phyloP scores from a whole-genome alignment of 2,329 filamentous ascomycete species.

The Septoria linicola region DNA sequence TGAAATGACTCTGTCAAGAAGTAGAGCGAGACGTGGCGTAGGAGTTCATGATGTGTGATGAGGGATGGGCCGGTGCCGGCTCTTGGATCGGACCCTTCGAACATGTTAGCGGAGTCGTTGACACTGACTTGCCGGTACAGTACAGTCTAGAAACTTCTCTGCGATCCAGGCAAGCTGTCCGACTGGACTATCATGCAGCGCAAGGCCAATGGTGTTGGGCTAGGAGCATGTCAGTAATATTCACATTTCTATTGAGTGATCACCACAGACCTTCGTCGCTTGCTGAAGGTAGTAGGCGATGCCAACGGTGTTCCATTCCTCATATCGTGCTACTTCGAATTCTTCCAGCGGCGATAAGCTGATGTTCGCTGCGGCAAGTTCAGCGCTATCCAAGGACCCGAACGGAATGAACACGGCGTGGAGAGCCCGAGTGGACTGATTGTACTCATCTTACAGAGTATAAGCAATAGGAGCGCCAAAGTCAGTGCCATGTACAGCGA shows the following conservation, averaged over 20 bases:
- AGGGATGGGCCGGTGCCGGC: slow-evolving; percentile 33
- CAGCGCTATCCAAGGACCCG: slow-evolving; percentile 31
- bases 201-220: slow-evolving; percentile 44
- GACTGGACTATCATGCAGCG: slow-evolving; percentile 44
- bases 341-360: slow-evolving; percentile 17
- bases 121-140: too few species aligned
- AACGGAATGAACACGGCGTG: slow-evolving; percentile 43
- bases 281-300: slow-evolving; percentile 13
- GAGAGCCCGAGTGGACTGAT: slow-evolving; percentile 39
- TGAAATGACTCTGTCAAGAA: not conserved
- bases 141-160: slow-evolving; percentile 37
- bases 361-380: slow-evolving; percentile 37
- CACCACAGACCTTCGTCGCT: slow-evolving; percentile 10
- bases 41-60: slow-evolving; percentile 21
- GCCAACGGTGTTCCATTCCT: slow-evolving; percentile 42
- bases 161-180: slow-evolving; percentile 47
- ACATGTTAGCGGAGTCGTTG: too few species aligned
- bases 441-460: slow-evolving; percentile 40
- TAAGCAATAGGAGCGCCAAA: slow-evolving; percentile 43
- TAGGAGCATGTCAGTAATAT: not conserved
- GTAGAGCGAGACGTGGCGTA: slow-evolving; percentile 5
- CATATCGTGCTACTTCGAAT: slow-evolving; percentile 31
- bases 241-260: too few species aligned
- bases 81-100: slow-evolving; percentile 31
- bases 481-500: slow-evolving; percentile 42